Base-by-base conservation (phyloP, 2,329 filamentous ascomycete species). In the Dryadomyces sulphureus region DNA sequence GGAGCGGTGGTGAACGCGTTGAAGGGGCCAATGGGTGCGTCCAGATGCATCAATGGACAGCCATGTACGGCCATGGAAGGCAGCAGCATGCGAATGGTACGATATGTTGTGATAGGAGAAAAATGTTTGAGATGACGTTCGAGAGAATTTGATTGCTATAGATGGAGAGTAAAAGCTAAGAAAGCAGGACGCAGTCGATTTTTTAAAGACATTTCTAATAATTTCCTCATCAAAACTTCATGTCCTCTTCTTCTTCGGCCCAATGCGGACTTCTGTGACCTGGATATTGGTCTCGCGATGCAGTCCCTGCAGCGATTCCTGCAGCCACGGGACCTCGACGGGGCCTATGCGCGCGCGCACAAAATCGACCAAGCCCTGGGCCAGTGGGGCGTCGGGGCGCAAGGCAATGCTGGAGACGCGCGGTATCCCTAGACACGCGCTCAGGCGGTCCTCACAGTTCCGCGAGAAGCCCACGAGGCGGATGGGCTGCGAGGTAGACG, bases 381-480 rank as follows among this genome's bases (percentile, higher is more conserved):
- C 67, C 38, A 73, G 70, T 0, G 78, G 77, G 0, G 79, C 76
- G 34, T 64, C 69, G 7, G 65, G 64, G 19, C 67, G 59, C 7
- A 87, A 58, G 0, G 72, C 82, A 27, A 87, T 62, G 20, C 78
- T 77, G 1, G 79, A 82, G 1, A 78, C 77, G 30, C 79, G 69
- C 1, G 78, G 75, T 9, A 85, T 66, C 2, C 73, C 73, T 4
- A 86, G 64, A 19, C 68, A 68, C 25, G 63, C 59, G 41, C 73
- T 73, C 16, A 87, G 60, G 12, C 69, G 69, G 16, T 73, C 64
- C 40, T 80, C 79, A 43, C 70, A 74, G 1, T 70, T 62, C 45
- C 71, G 75, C 0, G 79, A 78, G 41, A 86, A 69, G 1, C 76
- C 72, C 2, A 87, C 67, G 2, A 86, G 66, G 20, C 73, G 69